A percentile compares a stretch with the other conserved stretches of the same genome.
Conservation (phyloP, 2,329 filamentous ascomycete species). For the Aspergillus puulaauensis region DNA sequence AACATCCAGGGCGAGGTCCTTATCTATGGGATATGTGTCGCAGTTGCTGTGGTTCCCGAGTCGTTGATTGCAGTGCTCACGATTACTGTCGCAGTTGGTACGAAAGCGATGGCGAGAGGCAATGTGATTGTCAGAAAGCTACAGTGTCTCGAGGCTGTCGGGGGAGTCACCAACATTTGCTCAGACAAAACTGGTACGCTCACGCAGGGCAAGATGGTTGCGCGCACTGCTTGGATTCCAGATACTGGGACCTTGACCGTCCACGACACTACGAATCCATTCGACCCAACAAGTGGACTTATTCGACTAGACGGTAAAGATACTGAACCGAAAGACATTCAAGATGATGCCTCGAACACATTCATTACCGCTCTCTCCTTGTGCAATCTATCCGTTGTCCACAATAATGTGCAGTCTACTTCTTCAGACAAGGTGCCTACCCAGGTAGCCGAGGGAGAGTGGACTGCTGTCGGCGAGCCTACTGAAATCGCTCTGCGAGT, state of each 20-base stretch:
- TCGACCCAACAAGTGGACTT: conserved; percentile 54
- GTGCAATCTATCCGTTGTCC: conserved; percentile 54
- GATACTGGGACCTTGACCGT: conserved; percentile 54
- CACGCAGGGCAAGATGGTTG: conserved; percentile 60
- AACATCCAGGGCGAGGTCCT: conserved; percentile 57
- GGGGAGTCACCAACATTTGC: conserved; percentile 58
- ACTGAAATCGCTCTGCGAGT: conserved; percentile 69
- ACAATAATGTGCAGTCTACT: conserved; percentile 33
- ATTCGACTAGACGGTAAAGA: conserved; percentile 41
- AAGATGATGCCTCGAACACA: conserved; percentile 43
- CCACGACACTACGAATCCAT: conserved; percentile 53
- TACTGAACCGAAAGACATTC: conserved; percentile 26
- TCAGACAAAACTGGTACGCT: conserved; percentile 59
- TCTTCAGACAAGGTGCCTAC: conserved; percentile 6
- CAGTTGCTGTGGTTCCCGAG: conserved; percentile 62
- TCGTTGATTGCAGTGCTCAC: conserved; percentile 63
- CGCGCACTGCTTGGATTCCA: conserved; percentile 58
- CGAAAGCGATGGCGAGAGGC: conserved; percentile 54
- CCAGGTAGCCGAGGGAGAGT: conserved; percentile 35
- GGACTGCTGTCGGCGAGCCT: conserved; percentile 62
- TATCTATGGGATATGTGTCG: conserved; percentile 60
- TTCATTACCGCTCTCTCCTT: conserved; percentile 57
- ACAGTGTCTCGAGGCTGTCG: conserved; percentile 56
- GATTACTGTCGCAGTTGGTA: conserved; percentile 60
- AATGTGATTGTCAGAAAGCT: conserved; percentile 56